A percentile compares a stretch with the other conserved stretches of the same genome.
phyloP scores from a whole-genome alignment of 1,284 basidiomycete species.

The Ustilago lituana region DNA sequence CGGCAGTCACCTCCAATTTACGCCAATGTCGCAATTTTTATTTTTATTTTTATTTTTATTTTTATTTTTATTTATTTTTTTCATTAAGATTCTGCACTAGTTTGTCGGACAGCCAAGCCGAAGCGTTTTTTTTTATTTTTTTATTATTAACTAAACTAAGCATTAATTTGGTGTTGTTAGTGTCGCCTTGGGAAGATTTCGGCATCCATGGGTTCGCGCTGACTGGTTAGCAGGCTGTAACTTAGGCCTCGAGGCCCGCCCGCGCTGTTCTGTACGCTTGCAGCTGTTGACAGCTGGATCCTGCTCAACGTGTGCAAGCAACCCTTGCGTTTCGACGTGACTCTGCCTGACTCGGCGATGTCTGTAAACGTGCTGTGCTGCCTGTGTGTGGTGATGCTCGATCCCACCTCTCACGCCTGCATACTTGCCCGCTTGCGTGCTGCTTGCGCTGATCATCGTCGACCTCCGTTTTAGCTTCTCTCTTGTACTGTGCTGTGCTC shows the following conservation, averaged over 20 bases:
- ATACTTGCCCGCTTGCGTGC: constrained; percentile 21
- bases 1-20: too few species aligned
- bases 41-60: too few species aligned
- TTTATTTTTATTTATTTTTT: too few species aligned
- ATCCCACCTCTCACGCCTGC: constrained; percentile 1
- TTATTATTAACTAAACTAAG: too few species aligned
- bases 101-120: too few species aligned
- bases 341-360: constrained; percentile 5
- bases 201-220: constrained; percentile 1
- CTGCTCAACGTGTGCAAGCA: constrained; percentile 31
- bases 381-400: constrained; percentile 21
- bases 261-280: constrained; percentile 7
- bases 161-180: too few species aligned
- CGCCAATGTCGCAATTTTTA: too few species aligned
- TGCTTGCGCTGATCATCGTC: constrained; percentile 27
- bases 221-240: too few species aligned
- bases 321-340: constrained; percentile 8
- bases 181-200: too few species aligned
- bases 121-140: not conserved
- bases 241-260: constrained; percentile 2
- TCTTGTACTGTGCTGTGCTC: not conserved
- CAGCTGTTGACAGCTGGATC: constrained; percentile 35
- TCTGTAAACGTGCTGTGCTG: not conserved
- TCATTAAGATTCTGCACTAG: too few species aligned
- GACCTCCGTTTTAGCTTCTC: constrained; percentile 12